Evolutionary conservation across 257 asterid genomes (phyloP), one percentile per base, ranked within the genome.

Genomic region (Fraxinus quadrangulata): DNA sequence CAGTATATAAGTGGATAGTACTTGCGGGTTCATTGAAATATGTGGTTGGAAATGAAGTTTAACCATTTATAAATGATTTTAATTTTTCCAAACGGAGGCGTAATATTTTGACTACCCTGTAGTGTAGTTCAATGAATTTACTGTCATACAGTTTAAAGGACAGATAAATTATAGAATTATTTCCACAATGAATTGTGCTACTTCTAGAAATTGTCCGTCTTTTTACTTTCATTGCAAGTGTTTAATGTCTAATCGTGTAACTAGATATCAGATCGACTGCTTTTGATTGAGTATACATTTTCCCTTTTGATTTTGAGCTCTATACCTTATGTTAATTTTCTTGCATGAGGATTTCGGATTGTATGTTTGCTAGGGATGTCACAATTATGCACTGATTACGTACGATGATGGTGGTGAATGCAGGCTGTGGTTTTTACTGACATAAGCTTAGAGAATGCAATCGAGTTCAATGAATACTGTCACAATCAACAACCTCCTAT

Each of bases 351-450:
- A 63, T 63, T 26, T 65, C 23, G 17, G 26, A 24, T 24, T 45
- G 26, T 51, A 66, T 67, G 19, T 34, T 65, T 66, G 51, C 12
- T 67, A 19, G 67, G 31, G 70, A 36, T 78, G 56, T 31, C 66
- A 19, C 61, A 54, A 28, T 51, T 67, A 26, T 74, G 69, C n/a
- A 78, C 75, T 80, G 33, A 83, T 39, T 33, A 65, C 1, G 47
- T 31, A 19, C 79, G 69, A 8, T 45, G 68, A 42, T 75, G 33
- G 70, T 26, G 74, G 70, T 26, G 74, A 17, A 30, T 86, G 85
- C 92, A 94, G 98, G 96, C 97, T 88, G 97, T 94, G 81, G 96
- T 94, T 65, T 88, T 92, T 72, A 94, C 97, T 72, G 94, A 89
- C 79, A 83, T 82, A 77, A 72, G 83, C 77, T 76, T 94, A 74